Conservation (phyloP, 306 rosid genomes). For the Lotus japonicus region DNA sequence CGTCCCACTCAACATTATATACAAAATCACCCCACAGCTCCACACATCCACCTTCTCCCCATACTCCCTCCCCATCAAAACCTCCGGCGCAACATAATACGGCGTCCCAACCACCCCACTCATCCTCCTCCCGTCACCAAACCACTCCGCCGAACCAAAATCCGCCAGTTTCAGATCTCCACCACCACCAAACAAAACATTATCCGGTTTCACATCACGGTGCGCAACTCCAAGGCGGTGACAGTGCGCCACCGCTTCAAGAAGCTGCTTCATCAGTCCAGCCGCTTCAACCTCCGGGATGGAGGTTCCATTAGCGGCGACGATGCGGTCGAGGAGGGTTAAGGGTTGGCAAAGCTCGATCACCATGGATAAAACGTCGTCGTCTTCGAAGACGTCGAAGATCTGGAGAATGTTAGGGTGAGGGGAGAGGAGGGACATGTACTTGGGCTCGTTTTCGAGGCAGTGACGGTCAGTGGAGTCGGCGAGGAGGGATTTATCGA, state of each 20-base stretch:
- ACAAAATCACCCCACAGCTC: slow-evolving; percentile 78
- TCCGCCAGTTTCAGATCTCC: slow-evolving; percentile 61
- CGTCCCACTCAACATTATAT: slow-evolving; percentile 66
- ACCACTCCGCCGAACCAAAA: slow-evolving; percentile 87
- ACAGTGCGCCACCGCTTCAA: slow-evolving; percentile 57
- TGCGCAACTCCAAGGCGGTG: slow-evolving; percentile 70
- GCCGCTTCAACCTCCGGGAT: slow-evolving; percentile 48
- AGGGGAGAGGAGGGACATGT: slow-evolving; percentile 56
- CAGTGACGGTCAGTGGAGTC: slow-evolving; percentile 68
- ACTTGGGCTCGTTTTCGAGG: slow-evolving; percentile 71
- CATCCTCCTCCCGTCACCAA: slow-evolving; percentile 37
- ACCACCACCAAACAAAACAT: slow-evolving; percentile 42
- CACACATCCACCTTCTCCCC: slow-evolving; percentile 72
- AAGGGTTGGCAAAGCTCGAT: slow-evolving; percentile 59
- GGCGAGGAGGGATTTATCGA: slow-evolving; percentile 45
- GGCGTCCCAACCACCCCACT: slow-evolving; percentile 86
- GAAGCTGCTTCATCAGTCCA: slow-evolving; percentile 37
- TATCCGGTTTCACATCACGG: slow-evolving; percentile 77
- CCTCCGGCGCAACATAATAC: slow-evolving; percentile 89
- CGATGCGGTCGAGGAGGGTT: slow-evolving; percentile 67
- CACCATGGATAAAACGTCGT: slow-evolving; percentile 46
- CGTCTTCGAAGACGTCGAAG: slow-evolving; percentile 48
- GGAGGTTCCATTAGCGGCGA: slow-evolving; percentile 10
- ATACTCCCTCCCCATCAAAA: slow-evolving; percentile 59
- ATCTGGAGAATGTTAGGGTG: slow-evolving; percentile 73